Base-by-base conservation (phyloP, 192 early-diverging fungal species). In the Coemansia sp. region DNA sequence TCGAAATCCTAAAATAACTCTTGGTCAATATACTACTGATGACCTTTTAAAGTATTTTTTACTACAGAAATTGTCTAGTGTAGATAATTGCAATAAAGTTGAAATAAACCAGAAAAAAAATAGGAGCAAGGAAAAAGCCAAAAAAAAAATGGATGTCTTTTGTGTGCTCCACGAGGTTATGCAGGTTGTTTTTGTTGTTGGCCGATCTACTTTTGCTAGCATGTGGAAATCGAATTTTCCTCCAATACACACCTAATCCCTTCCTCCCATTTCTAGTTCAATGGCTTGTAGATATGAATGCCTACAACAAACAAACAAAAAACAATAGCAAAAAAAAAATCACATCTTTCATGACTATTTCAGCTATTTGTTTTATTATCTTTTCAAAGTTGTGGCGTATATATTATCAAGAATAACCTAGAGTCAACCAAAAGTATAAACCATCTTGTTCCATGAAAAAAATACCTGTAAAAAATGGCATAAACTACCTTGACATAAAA, bases 51-150 rank as follows among this genome's bases (percentile, higher is more conserved):
- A 27, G 3, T 27, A 27, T 3, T 27, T 27, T 27, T 27, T 3
- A 27, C 27, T 27, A 27, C 27, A 27, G 17, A 17, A 46, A 17
- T 17, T 10, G 33, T 17, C 9, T 17, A 46, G 17, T 46, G 39
- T 14, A 46, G 17, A 14, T 46, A 46, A 46, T 17, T 4, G 17
- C 17, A 17, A 36, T 4, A 36, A 36, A 36, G 10, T 46, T 46
- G 39, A 46, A 46, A 46, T 46, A 46, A 17, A 17, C 17, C 39
- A 24, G 63, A 81, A 81, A 56, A 74, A 70, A 31, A 25, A 54
- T 2, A 68, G 30, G 57, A 19, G 61, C 21, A 54, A 1, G n/a
- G 5, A 57, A 53, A 53, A 65, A 55, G 50, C 20, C n/a, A n/a
- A 42, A 24, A 66, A 42, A 52, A 69, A 23, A 23, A 46, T 22